phyloP scores from a whole-genome alignment of 1,139 yeast genomes.

The Yamadazyma friedrichii region DNA sequence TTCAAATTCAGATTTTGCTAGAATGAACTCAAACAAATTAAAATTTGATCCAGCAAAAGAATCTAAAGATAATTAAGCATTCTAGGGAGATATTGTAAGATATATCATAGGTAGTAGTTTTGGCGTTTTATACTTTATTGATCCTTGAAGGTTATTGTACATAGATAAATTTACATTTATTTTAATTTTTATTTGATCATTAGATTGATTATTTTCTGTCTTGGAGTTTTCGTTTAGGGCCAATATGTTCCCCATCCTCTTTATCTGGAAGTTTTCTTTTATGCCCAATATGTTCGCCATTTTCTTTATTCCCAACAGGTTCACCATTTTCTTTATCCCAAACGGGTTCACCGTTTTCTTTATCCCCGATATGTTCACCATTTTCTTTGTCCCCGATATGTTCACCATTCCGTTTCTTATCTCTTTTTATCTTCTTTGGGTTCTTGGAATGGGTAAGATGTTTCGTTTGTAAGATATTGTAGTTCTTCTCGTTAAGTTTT shows the following conservation, averaged over 20 bases:
- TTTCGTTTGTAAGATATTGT: slow-evolving; percentile 19
- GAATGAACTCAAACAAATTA: slow-evolving; percentile 42
- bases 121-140: neutral
- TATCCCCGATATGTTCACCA: neutral
- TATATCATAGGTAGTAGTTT: neutral
- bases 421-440: slow-evolving; percentile 20
- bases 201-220: no score
- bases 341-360: slow-evolving; percentile 1
- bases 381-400: neutral
- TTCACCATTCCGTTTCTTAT: no score
- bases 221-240: no score
- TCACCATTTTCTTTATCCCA: neutral
- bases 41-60: slow-evolving; percentile 23
- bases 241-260: no score
- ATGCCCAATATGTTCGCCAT: no score
- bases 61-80: slow-evolving; percentile 1
- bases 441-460: slow-evolving; percentile 50
- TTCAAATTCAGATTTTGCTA: slow-evolving; percentile 51
- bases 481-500: slow-evolving; percentile 40
- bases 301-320: no score
- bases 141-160: slow-evolving; percentile 2
- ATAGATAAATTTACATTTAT: slow-evolving; percentile 4
- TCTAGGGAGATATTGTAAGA: neutral
- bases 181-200: slow-evolving; percentile 2
- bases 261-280: no score